Evolutionary conservation across 257 asterid species (phyloP).

Genomic region (Scutellaria minor): DNA sequence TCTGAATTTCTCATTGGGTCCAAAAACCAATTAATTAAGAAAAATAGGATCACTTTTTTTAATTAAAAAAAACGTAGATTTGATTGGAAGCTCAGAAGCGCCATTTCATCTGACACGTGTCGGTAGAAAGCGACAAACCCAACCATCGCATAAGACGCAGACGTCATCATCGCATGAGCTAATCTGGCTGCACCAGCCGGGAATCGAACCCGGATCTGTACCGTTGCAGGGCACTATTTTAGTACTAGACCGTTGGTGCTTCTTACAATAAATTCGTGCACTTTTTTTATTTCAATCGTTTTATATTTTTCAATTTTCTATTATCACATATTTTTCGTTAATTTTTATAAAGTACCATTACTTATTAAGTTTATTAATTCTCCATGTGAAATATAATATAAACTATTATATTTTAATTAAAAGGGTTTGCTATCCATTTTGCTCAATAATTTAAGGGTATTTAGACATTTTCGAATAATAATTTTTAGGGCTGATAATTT

Average conservation of each 20-base stretch:
- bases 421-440: too few species aligned
- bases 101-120: neutral
- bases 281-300: neutral
- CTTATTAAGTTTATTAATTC: too few species aligned
- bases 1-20: too few species aligned
- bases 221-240: conserved; percentile 98
- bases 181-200: conserved; percentile 36
- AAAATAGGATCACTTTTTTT: too few species aligned
- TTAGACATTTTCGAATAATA: too few species aligned
- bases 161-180: conserved; percentile 15
- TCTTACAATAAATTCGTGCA: neutral
- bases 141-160: conserved; percentile 28
- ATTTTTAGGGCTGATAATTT: too few species aligned
- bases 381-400: too few species aligned
- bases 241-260: conserved; percentile 51
- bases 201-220: conserved; percentile 82
- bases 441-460: too few species aligned
- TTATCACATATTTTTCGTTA: too few species aligned
- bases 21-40: too few species aligned
- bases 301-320: neutral
- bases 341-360: too few species aligned
- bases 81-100: conserved; percentile 37
- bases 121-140: conserved; percentile 32
- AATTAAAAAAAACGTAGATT: neutral
- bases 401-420: too few species aligned